These are phyloP conservation scores for Hypoxylon subgilvum DNA, from an alignment of 495 filamentous ascomycete genomes.

Conservation along the genomic window DNA sequence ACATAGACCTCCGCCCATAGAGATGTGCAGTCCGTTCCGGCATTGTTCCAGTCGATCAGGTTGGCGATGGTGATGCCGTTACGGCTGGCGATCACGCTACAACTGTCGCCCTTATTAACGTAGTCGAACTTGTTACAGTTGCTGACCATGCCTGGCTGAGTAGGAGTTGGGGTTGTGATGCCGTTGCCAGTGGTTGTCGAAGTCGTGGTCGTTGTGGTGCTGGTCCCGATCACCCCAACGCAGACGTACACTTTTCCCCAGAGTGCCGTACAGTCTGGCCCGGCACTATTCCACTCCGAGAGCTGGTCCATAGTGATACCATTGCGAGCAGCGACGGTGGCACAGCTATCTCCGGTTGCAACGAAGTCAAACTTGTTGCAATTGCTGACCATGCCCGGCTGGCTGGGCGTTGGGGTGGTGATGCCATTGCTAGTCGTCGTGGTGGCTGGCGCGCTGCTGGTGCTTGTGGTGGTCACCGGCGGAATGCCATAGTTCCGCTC, in stretches of 20 bases:
- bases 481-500: conserved; percentile 8
- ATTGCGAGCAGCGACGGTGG: conserved; percentile 38
- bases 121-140: conserved; percentile 53
- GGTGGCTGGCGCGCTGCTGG: background rate
- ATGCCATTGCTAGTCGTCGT: conserved; percentile 29
- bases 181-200: conserved; percentile 28
- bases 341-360: conserved; percentile 50
- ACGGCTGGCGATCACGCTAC: conserved; percentile 44
- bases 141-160: conserved; percentile 44
- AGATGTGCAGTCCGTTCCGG: conserved; percentile 46
- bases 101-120: conserved; percentile 51
- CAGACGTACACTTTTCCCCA: conserved; percentile 8
- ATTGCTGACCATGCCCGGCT: conserved; percentile 43
- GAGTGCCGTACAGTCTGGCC: background rate
- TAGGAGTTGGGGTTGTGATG: conserved; percentile 41
- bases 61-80: conserved; percentile 40
- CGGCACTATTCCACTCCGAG: conserved; percentile 45
- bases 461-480: background rate
- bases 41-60: conserved; percentile 47
- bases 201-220: conserved; percentile 15
- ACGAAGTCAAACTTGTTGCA: conserved; percentile 54
- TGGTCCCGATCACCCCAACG: conserved; percentile 3
- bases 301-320: conserved; percentile 41
- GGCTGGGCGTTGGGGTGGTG: conserved; percentile 40
- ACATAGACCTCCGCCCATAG: conserved; percentile 51